Evolutionary conservation across 257 asterid species (phyloP).

Genomic region (Nicotiana paniculata): DNA sequence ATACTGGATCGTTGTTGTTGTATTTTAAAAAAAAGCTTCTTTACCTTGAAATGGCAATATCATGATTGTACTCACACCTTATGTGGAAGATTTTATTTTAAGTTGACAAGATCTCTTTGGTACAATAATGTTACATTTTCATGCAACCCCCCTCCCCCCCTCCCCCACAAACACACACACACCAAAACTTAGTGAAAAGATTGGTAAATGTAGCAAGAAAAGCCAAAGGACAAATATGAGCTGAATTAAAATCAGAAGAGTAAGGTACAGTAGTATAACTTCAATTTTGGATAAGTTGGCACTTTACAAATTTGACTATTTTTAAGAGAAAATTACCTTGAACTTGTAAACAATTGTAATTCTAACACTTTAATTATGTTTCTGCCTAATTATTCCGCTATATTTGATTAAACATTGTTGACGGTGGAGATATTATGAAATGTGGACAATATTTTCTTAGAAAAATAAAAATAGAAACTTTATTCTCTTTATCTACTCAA

Average conservation of each 20-base stretch:
- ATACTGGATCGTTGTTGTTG: too few relatives aligned
- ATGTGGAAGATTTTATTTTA: neutral
- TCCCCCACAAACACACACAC: too few relatives aligned
- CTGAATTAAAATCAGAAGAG: too few relatives aligned
- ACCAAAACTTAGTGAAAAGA: neutral
- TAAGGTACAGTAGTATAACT: too few relatives aligned
- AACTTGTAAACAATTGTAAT: too few relatives aligned
- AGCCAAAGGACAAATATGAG: too few relatives aligned
- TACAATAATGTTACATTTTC: neutral
- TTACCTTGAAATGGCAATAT: neutral
- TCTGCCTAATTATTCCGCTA: too few relatives aligned
- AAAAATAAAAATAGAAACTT: neutral
- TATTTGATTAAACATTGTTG: too few relatives aligned
- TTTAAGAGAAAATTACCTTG: too few relatives aligned
- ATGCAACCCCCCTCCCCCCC: neutral
- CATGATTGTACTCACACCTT: neutral
- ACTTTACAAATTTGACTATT: too few relatives aligned
- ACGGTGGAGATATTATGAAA: neutral
- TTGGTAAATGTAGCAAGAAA: neutral
- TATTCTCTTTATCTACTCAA: neutral
- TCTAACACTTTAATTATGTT: too few relatives aligned
- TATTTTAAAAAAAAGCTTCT: neutral
- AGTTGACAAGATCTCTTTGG: neutral
- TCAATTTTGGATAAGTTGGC: too few relatives aligned
- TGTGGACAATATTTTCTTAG: neutral